Conservation (phyloP, 768 basidiomycete species). For the Mrakia frigida region DNA sequence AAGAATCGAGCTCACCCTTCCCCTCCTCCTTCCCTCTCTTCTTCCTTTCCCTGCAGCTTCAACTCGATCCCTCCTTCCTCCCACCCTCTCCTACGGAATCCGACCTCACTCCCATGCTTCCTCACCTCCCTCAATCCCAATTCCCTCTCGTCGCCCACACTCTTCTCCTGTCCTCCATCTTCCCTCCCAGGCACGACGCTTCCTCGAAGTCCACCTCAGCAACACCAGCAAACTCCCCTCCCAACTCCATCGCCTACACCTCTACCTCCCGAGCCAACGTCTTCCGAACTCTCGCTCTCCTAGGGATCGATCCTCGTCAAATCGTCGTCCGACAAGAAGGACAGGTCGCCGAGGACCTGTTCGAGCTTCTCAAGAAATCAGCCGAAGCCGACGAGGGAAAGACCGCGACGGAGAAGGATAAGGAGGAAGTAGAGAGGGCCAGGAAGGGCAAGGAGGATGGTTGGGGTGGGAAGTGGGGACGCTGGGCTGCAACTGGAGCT, state of each 20-base stretch:
- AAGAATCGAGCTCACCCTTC: neutral
- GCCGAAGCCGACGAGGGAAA: conserved; percentile 35
- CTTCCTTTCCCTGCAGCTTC: conserved; percentile 20
- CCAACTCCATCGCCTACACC: conserved; percentile 31
- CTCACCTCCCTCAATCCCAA: neutral
- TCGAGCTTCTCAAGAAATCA: conserved; percentile 29
- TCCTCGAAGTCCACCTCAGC: neutral
- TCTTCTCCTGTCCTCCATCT: conserved; percentile 23
- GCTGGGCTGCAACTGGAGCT: conserved; percentile 44
- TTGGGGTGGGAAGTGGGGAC: conserved; percentile 46
- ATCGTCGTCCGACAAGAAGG: conserved; percentile 34
- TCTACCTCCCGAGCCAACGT: conserved; percentile 33
- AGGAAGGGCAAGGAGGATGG: conserved; percentile 44
- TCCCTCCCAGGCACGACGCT: conserved; percentile 10
- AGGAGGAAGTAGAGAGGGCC: conserved; percentile 39
- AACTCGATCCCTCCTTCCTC: conserved; percentile 23
- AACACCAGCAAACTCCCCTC: neutral
- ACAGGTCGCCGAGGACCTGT: conserved; percentile 33
- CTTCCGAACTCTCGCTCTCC: conserved; percentile 30
- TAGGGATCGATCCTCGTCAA: conserved; percentile 16
- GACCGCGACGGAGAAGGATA: conserved; percentile 24
- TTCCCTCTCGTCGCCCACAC: conserved; percentile 5
- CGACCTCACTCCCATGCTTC: conserved; percentile 19
- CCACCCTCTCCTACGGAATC: neutral
- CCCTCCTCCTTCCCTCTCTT: neutral